Percentiles rank a stretch among this genome's conserved stretches.
These are phyloP conservation scores for Elongisporangium undulatum DNA, from an alignment of 352 stramenopile genomes.

Conservation along the genomic window DNA sequence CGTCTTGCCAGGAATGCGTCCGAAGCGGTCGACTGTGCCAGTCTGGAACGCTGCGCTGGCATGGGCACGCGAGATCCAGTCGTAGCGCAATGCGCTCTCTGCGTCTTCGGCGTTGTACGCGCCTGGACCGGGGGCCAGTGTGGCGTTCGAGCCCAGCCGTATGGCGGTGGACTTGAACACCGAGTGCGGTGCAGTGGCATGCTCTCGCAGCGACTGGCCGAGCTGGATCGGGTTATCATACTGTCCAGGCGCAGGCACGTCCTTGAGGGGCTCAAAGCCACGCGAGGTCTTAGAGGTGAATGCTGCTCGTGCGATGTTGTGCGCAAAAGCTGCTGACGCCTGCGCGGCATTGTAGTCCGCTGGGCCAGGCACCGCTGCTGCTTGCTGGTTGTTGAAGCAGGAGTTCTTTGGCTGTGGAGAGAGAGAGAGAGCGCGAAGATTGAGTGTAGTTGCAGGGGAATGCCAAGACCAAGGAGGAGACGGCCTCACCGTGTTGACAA, in stretches of 20 bases:
- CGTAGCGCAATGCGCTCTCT: constrained; percentile 56
- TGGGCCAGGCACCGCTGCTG: constrained; percentile 26
- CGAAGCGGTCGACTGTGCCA: constrained; percentile 53
- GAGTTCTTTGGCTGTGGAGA: constrained; percentile 18
- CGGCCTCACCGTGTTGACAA: constrained; percentile 40
- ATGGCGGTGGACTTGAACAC: constrained; percentile 66
- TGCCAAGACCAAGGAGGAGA: not conserved
- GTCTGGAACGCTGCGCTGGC: constrained; percentile 61
- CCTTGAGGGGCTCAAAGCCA: constrained; percentile 37
- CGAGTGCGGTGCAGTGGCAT: constrained; percentile 28
- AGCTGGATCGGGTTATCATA: constrained; percentile 66
- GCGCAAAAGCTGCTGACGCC: constrained; percentile 26
- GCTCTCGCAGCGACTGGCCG: constrained; percentile 11
- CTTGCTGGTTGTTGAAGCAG: constrained; percentile 22
- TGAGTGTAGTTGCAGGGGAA: constrained; percentile 5
- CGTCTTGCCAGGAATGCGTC: constrained; percentile 26
- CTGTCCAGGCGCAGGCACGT: constrained; percentile 58
- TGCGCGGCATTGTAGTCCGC: constrained; percentile 49
- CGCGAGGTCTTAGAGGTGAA: constrained; percentile 62
- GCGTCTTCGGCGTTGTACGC: constrained; percentile 66
- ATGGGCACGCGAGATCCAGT: constrained; percentile 56
- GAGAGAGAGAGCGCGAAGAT: not conserved
- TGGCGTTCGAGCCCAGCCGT: constrained; percentile 33
- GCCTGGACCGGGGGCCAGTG: constrained; percentile 41
- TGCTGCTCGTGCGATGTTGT: constrained; percentile 52